Percentiles rank a stretch among this genome's conserved stretches.
Conservation (phyloP, 2,329 filamentous ascomycete genomes). For the Anisogramma anomala region DNA sequence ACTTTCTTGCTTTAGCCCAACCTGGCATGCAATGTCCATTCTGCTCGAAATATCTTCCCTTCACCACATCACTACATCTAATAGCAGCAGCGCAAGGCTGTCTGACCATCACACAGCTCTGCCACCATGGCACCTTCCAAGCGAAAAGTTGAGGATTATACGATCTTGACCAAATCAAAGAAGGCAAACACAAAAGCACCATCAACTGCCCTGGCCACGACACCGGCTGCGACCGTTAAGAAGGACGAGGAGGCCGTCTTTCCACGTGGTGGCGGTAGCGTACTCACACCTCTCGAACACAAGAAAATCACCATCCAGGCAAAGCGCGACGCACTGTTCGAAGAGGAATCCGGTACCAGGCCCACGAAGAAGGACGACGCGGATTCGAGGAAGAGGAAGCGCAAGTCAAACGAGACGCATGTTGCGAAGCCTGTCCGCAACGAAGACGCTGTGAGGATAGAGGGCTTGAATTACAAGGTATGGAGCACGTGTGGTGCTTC, state of each 20-base stretch:
- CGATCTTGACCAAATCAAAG: slow-evolving; percentile 11
- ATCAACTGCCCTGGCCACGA: slow-evolving; percentile 11
- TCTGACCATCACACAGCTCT: slow-evolving; percentile 8
- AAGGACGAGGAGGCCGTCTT: slow-evolving; percentile 82
- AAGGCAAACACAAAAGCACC: slow-evolving; percentile 14
- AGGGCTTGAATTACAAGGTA: slow-evolving; percentile 84
- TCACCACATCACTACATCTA: no score
- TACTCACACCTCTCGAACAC: slow-evolving; percentile 85
- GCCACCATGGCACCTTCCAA: slow-evolving; percentile 44
- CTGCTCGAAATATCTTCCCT: no score
- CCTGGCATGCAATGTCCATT: no score
- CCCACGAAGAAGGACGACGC: slow-evolving; percentile 32
- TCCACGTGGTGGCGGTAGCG: slow-evolving; percentile 79
- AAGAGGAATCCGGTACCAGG: slow-evolving; percentile 52
- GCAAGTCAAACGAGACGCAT: slow-evolving; percentile 37
- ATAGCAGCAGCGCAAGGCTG: no score
- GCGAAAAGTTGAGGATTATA: slow-evolving; percentile 38
- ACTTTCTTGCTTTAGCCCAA: no score
- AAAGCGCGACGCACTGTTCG: slow-evolving; percentile 81
- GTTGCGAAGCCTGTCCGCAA: slow-evolving; percentile 39
- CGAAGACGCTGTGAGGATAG: slow-evolving; percentile 57
- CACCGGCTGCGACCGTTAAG: slow-evolving; percentile 41
- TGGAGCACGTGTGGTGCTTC: slow-evolving; percentile 15
- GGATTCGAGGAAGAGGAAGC: slow-evolving; percentile 42
- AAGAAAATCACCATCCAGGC: slow-evolving; percentile 95